Base-by-base conservation (phyloP, 179 eudicot species). In the Spinacia oleracea region DNA sequence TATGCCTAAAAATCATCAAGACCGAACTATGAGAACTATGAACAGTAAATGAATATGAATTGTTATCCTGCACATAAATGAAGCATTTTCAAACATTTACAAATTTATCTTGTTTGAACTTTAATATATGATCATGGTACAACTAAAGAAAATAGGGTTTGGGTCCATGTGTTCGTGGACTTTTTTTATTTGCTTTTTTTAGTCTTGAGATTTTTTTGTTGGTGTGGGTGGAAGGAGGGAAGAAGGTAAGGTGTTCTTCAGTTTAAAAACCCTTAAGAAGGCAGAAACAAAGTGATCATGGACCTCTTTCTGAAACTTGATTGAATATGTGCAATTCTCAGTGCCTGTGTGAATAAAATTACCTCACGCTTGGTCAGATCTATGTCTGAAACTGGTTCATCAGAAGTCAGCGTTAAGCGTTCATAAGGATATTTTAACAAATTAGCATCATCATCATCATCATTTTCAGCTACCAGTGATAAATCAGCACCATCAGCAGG, bases 291-390 rank as follows among this genome's bases (percentile, higher is more conserved):
- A 65, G 45, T 20, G 18, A 7, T 34, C 16, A 65, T 20, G 9
- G 12, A 34, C n/a, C 25, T 65, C 70, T 7, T 1, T 8, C 40
- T 42, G 16, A 40, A 68, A 68, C 51, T 42, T 40, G 45, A 65
- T 15, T 5, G 40, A 38, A 32, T 35, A 35, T 20, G 5, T 65
- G 25, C 25, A 20, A 35, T 4, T 23, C 14, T 42, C 9, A 5
- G 1, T 43, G 74, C 29, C 42, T 46, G 27, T 48, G 3, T 1
- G 45, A 69, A n/a, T n/a, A n/a, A 35, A 31, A 16, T 62, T 85
- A 91, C 97, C 97, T 91, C 94, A 63, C 94, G 88, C 80, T 83
- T 90, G 66, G 92, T 91, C 48, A 88, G 74, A 77, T 91, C 94
- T 71, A 91, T 90, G 34, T 70, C 91, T 21, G 84, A 72, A 48